A percentile compares a stretch with the other conserved stretches of the same genome.
Evolutionary conservation across 257 asterid genomes (phyloP).

Genomic region (Solanum ahanhuiri): DNA sequence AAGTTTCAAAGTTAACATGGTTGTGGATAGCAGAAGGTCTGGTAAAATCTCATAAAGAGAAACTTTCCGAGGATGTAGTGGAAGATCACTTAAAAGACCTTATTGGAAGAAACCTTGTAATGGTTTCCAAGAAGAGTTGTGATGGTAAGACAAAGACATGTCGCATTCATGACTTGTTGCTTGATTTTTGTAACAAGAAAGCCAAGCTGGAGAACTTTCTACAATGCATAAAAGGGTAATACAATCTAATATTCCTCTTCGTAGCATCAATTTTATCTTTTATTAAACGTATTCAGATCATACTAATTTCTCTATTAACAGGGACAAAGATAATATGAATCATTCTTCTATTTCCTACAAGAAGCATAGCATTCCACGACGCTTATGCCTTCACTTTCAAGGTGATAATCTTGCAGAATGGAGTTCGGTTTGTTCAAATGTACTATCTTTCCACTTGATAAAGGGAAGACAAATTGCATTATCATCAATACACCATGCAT

Average conservation of each 20-base stretch:
- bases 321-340: background rate
- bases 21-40: slow-evolving; percentile 10
- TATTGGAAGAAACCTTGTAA: background rate
- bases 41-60: background rate
- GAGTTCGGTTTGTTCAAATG: background rate
- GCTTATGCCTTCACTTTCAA: background rate
- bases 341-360: background rate
- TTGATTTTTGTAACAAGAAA: background rate
- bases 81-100: background rate
- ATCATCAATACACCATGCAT: background rate
- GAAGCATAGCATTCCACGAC: background rate
- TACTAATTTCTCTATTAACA: background rate
- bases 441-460: background rate
- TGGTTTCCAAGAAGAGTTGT: background rate
- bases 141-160: background rate
- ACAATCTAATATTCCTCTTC: background rate
- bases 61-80: background rate
- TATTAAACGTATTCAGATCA: background rate
- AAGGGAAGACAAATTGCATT: background rate
- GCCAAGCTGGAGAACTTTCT: background rate
- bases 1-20: background rate
- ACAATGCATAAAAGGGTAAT: background rate
- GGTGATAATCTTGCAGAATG: background rate
- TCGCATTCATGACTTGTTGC: slow-evolving; percentile 4
- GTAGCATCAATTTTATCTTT: background rate